Evolutionary conservation across 306 rosid species (phyloP), one percentile per base, ranked within the genome.

Genomic region (Cyamopsis tetragonoloba): DNA sequence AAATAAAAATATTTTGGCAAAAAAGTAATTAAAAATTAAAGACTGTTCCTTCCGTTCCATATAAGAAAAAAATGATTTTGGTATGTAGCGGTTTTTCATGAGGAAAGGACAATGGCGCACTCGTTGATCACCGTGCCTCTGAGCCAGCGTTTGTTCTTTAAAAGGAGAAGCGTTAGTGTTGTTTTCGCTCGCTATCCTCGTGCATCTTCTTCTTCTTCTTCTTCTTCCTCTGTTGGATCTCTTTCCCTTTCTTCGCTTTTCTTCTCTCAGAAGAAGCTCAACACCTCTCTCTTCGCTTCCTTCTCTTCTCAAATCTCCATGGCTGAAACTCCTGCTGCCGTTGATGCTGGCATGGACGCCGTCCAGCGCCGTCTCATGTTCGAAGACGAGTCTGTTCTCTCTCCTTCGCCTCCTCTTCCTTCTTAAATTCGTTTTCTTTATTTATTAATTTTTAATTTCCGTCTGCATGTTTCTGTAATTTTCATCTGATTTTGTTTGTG

Each of bases 331-430:
- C 67, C 86, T 3, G 44, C 4, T 43, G 4, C 72, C 46, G 47
- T 20, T 9, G 97, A 90, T 28, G 80, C 95, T 9, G 92, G 80
- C 73, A 93, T 93, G 99, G 97, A 93, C 83, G 96, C 91, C 39
- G 96, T 90, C 78, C 99, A 93, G 82, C 88, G 92, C 66, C 99
- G 99, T 77, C 96, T 93, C 64, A 93, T 93, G 99, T 93, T 93
- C 19, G 99, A 88, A 1, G 97, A 93, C 81, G 97, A 93, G 99
- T 93, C 27, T 2, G 96, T 83, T 55, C 58, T 27, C 6, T 9
- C 6, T 31, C 35, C 35, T 31, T 34, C 13, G 35, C 51, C 6
- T 31, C 35, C 35, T 31, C 27, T 10, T 43, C 51, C 20, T 12
- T 65, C 38, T 64, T 24, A 2, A 31, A 30, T 12, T 46, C 37